These are phyloP conservation scores for Fusarium sp. DNA, from an alignment of 2,329 filamentous ascomycete genomes.

Conservation along the genomic window DNA sequence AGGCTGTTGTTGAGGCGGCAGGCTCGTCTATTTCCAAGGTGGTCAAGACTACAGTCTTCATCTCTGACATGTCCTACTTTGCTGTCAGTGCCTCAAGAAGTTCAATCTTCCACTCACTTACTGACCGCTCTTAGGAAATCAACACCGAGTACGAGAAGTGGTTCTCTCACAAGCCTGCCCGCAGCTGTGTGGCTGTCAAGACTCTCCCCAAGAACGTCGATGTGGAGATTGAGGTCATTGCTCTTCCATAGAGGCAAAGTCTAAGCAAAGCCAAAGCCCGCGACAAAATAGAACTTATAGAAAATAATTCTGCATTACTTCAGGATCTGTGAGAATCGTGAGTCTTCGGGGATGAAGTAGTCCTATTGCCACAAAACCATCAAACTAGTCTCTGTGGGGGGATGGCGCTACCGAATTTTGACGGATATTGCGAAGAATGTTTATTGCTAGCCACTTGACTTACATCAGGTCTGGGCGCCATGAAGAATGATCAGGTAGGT, in stretches of 20 bases:
- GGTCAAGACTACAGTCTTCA: conserved; percentile 92
- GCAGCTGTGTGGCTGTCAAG: conserved; percentile 91
- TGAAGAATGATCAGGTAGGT: not conserved
- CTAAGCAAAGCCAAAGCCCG: not conserved
- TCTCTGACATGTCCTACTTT: conserved; percentile 92
- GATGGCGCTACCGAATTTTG: not conserved
- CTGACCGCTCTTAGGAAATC: conserved; percentile 66
- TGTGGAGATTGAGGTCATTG: conserved; percentile 91
- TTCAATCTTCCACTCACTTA: not conserved
- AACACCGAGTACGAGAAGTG: conserved; percentile 86
- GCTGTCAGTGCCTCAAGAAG: conserved; percentile 54
- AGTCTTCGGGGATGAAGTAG: not conserved
- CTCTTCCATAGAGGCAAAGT: conserved; percentile 62
- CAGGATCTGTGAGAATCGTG: not conserved
- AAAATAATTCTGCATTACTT: not conserved
- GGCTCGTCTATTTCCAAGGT: conserved; percentile 81
- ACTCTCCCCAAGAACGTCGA: conserved; percentile 86
- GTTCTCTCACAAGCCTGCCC: conserved; percentile 85
- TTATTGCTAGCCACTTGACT: not conserved
- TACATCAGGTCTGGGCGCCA: not conserved
- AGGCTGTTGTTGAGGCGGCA: conserved; percentile 83
- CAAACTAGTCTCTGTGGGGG: not conserved
- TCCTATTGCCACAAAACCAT: not conserved
- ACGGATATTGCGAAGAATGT: not conserved
- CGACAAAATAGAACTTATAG: not conserved